These are phyloP conservation scores for Eremomyces bilateralis DNA, from an alignment of 495 filamentous ascomycete genomes.

Conservation along the genomic window DNA sequence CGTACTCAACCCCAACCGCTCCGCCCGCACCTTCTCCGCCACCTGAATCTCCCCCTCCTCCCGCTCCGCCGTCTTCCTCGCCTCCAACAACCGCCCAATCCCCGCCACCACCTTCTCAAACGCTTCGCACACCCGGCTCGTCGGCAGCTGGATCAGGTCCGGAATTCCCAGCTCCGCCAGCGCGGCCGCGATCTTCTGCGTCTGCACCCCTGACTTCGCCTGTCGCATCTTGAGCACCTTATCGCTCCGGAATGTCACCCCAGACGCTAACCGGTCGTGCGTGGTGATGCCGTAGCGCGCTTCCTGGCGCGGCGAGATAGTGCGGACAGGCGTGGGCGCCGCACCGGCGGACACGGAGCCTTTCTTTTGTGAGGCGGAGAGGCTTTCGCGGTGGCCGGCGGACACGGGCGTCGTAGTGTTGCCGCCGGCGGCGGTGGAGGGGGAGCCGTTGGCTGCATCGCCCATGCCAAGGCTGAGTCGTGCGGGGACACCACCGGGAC, in stretches of 20 bases:
- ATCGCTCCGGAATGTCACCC: conserved; percentile 65
- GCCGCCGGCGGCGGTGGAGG: conserved; percentile 3
- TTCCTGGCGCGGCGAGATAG: conserved; percentile 55
- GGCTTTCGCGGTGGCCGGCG: background rate
- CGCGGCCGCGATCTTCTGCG: conserved; percentile 53
- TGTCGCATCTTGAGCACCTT: conserved; percentile 60
- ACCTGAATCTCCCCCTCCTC: conserved; percentile 64
- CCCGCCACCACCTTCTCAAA: conserved; percentile 61
- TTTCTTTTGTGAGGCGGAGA: background rate
- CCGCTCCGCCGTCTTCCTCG: conserved; percentile 67
- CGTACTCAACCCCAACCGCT: conserved; percentile 5
- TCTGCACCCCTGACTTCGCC: conserved; percentile 65
- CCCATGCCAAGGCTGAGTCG: conserved; percentile 9
- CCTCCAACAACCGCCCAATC: conserved; percentile 57
- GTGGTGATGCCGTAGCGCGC: conserved; percentile 59
- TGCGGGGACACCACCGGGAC: conserved; percentile 1
- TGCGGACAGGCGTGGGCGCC: conserved; percentile 30
- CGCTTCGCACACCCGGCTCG: conserved; percentile 50
- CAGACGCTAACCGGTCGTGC: conserved; percentile 59
- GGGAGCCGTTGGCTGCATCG: conserved; percentile 6
- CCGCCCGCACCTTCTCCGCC: conserved; percentile 27
- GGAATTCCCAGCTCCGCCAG: conserved; percentile 66
- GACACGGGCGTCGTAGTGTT: background rate
- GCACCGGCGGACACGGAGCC: background rate
- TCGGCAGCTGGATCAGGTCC: conserved; percentile 63